phyloP scores from a whole-genome alignment of 2,329 filamentous ascomycete species.

The Aspergillus sp. region DNA sequence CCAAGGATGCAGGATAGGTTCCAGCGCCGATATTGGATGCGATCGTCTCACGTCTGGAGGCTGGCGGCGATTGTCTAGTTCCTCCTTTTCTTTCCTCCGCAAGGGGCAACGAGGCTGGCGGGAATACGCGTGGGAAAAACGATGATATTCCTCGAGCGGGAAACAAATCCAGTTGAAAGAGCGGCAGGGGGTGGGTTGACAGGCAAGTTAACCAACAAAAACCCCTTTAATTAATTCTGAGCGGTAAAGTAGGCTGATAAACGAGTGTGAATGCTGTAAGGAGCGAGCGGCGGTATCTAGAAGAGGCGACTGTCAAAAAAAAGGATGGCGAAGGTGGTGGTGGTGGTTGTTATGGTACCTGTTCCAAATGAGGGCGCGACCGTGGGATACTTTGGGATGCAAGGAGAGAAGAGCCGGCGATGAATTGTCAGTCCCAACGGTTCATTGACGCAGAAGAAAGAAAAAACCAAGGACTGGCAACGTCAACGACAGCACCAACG shows the following conservation, averaged over 20 bases:
- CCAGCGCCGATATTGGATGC: conserved; percentile 14
- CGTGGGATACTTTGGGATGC: conserved; percentile 21
- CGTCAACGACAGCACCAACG: conserved; percentile 33
- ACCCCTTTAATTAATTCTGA: conserved; percentile 13
- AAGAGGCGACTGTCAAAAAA: conserved; percentile 14
- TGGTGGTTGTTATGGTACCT: conserved; percentile 16
- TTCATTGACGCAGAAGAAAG: conserved; percentile 27
- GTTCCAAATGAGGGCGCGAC: conserved; percentile 20
- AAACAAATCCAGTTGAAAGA: conserved; percentile 25
- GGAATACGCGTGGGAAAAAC: conserved; percentile 10
- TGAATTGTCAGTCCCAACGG: conserved; percentile 25
- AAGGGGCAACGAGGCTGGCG: conserved; percentile 10
- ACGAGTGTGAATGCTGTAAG: conserved; percentile 27
- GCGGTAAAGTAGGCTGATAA: conserved; percentile 16
- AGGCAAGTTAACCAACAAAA: conserved; percentile 13
- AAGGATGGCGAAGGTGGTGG: conserved; percentile 7
- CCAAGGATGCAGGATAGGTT: conserved; percentile 8
- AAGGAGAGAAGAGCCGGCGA: conserved; percentile 20
- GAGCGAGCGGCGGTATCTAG: conserved; percentile 28
- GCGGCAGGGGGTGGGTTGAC: conserved; percentile 24
- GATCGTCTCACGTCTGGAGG: background rate
- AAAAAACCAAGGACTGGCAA: conserved; percentile 20
- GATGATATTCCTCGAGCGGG: conserved; percentile 4
- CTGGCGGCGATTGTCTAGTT: background rate
- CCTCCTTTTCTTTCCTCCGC: conserved; percentile 4